These are phyloP conservation scores for Nicotiana tomentosiformis DNA, from an alignment of 257 asterid genomes.

Conservation along the genomic window DNA sequence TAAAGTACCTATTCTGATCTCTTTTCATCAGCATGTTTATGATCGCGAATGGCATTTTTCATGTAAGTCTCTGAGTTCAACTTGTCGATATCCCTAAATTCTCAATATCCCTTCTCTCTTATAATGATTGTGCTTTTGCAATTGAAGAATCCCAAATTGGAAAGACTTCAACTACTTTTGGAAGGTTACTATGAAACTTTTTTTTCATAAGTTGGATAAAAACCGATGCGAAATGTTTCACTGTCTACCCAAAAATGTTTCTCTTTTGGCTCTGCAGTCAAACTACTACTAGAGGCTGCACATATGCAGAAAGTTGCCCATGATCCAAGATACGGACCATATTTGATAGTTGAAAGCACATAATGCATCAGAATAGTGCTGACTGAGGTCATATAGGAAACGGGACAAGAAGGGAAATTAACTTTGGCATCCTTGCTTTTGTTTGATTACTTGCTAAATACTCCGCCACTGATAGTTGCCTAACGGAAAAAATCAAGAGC, in stretches of 20 bases:
- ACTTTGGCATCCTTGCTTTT: too few species aligned
- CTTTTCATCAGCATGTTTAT: conserved; percentile 75
- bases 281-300: neutral
- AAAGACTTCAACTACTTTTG: neutral
- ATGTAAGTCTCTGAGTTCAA: conserved; percentile 51
- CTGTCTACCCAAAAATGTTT: neutral
- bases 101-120: neutral
- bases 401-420: too few species aligned
- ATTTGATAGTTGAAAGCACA: too few species aligned
- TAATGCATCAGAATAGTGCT: too few species aligned
- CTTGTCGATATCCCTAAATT: neutral
- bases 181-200: neutral
- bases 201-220: neutral
- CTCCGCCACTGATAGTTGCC: too few species aligned
- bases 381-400: too few species aligned
- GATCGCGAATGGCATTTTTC: conserved; percentile 88
- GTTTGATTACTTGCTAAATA: too few species aligned
- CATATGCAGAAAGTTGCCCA: neutral
- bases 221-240: neutral
- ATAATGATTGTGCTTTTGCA: neutral
- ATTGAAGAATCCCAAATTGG: conserved; percentile 3
- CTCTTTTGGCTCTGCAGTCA: neutral
- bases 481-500: neutral
- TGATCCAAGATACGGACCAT: neutral
- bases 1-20: conserved; percentile 80